Conservation (phyloP, 2,329 filamentous ascomycete genomes). For the Tolypocladium nubicola region DNA sequence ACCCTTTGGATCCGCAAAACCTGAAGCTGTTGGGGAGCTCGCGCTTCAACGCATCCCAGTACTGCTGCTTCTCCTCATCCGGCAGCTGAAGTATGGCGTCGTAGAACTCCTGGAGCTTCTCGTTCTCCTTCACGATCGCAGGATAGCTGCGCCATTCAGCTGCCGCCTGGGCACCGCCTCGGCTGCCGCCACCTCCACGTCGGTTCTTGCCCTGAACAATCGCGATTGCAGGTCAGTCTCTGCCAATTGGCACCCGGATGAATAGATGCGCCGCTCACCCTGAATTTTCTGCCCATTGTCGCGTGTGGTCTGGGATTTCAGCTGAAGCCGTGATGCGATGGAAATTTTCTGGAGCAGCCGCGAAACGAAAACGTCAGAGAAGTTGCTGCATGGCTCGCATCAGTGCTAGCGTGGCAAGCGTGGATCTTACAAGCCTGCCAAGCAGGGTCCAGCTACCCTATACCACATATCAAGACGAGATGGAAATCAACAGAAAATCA, state of each 20-base stretch:
- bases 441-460: background rate
- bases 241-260: background rate
- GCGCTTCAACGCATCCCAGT: slow-evolving; percentile 74
- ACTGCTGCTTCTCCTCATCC: slow-evolving; percentile 66
- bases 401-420: background rate
- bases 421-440: background rate
- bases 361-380: background rate
- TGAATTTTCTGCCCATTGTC: slow-evolving; percentile 16
- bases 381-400: background rate
- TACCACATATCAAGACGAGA: background rate
- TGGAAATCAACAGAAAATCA: background rate
- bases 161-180: slow-evolving; percentile 12
- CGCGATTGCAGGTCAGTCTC: slow-evolving; percentile 7
- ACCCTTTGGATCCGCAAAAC: slow-evolving; percentile 92
- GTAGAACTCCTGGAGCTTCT: slow-evolving; percentile 80
- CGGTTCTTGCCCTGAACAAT: slow-evolving; percentile 22
- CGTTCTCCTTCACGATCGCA: slow-evolving; percentile 62
- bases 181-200: slow-evolving; percentile 24
- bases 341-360: background rate
- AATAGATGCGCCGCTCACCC: slow-evolving; percentile 12
- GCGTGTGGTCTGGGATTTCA: background rate
- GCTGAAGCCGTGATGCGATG: background rate
- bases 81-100: slow-evolving; percentile 64
- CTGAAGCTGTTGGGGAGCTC: slow-evolving; percentile 96
- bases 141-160: slow-evolving; percentile 25